Percentiles rank a stretch among this genome's conserved stretches.
phyloP scores from a whole-genome alignment of 805 yeast genomes.

The Nakazawaea wyomingensis region DNA sequence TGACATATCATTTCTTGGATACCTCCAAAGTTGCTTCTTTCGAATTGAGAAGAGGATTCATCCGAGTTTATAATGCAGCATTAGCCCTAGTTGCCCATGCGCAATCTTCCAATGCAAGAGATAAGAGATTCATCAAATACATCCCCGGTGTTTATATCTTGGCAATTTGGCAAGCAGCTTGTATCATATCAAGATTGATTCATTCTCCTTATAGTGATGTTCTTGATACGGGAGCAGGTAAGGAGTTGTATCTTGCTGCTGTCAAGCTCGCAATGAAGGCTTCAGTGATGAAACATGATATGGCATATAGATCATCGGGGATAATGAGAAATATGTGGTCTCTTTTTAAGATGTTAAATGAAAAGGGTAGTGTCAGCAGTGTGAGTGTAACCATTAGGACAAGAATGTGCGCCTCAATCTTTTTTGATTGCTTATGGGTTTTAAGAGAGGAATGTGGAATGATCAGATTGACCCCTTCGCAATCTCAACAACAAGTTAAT shows the following conservation, averaged over 20 bases:
- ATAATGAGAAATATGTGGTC: slow-evolving; percentile 95
- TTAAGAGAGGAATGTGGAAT: slow-evolving; percentile 85
- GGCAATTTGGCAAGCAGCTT: slow-evolving; percentile 88
- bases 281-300: slow-evolving; percentile 84
- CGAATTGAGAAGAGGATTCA: slow-evolving; percentile 68
- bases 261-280: slow-evolving; percentile 68
- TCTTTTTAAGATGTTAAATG: slow-evolving; percentile 63
- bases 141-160: slow-evolving; percentile 80
- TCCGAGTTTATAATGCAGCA: slow-evolving; percentile 76
- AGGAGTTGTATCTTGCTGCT: slow-evolving; percentile 61
- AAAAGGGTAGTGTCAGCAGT: slow-evolving; percentile 34
- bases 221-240: slow-evolving; percentile 69
- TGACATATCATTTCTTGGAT: slow-evolving; percentile 78
- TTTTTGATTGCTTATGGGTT: slow-evolving; percentile 85
- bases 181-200: slow-evolving; percentile 70
- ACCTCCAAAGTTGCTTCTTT: slow-evolving; percentile 41
- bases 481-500: not conserved
- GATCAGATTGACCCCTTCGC: slow-evolving; percentile 49
- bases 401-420: slow-evolving; percentile 88
- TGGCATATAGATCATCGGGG: slow-evolving; percentile 89
- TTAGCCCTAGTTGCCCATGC: slow-evolving; percentile 66
- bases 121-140: slow-evolving; percentile 62
- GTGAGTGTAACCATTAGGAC: slow-evolving; percentile 59
- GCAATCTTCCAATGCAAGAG: slow-evolving; percentile 50
- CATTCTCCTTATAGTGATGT: slow-evolving; percentile 69